Evolutionary conservation across 2,329 filamentous ascomycete genomes (phyloP).

Genomic region (Fusarium sp.): DNA sequence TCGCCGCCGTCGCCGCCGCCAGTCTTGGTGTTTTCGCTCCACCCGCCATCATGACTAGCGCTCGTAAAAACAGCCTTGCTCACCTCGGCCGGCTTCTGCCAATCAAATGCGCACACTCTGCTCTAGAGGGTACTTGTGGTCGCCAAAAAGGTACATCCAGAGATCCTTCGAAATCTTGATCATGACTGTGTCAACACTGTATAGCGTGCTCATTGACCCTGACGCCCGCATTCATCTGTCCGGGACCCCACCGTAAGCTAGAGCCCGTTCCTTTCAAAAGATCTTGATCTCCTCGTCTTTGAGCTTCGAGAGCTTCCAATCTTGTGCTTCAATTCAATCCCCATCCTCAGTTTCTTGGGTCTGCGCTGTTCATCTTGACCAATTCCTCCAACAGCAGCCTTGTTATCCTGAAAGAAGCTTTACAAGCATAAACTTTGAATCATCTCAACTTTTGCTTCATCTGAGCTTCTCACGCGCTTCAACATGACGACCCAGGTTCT

Average conservation of each 20-base stretch:
- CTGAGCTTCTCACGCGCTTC: slow-evolving; percentile 20
- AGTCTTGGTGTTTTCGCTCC: slow-evolving; percentile 32
- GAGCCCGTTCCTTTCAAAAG: slow-evolving; percentile 24
- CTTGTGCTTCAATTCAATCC: slow-evolving; percentile 7
- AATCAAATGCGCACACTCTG: slow-evolving; percentile 3
- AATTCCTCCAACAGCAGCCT: not conserved
- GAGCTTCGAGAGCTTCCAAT: slow-evolving; percentile 24
- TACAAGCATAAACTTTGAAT: not conserved
- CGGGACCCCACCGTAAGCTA: slow-evolving; percentile 27
- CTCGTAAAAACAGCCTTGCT: slow-evolving; percentile 25
- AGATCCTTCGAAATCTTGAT: slow-evolving; percentile 12
- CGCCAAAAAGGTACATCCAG: slow-evolving; percentile 21
- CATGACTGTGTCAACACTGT: slow-evolving; percentile 20
- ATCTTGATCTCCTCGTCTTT: slow-evolving; percentile 28
- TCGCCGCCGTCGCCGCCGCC: slow-evolving; percentile 21
- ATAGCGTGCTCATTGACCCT: slow-evolving; percentile 1
- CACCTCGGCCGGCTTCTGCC: not conserved
- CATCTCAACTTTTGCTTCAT: not conserved
- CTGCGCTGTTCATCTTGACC: not conserved
- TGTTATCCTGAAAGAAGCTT: not conserved
- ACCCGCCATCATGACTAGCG: slow-evolving; percentile 29
- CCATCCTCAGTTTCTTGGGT: slow-evolving; percentile 2
- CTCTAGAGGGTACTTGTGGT: slow-evolving; percentile 11
- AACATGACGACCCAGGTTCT: slow-evolving; percentile 77
- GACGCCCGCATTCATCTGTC: slow-evolving; percentile 4